Evolutionary conservation across 2,329 filamentous ascomycete genomes (phyloP).

Genomic region (Cercospora sesami): DNA sequence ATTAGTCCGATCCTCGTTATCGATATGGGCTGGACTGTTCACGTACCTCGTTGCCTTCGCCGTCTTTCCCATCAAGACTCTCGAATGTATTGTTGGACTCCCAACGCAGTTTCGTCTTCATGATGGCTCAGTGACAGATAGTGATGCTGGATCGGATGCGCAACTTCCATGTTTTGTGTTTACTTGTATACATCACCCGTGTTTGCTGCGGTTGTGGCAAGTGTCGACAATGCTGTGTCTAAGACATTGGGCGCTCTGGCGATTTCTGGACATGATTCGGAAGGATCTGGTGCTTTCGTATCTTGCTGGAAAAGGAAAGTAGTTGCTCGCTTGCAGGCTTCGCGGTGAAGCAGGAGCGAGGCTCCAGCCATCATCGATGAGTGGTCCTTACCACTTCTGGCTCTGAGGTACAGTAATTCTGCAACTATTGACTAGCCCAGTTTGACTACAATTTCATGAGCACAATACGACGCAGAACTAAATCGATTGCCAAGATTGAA

Average conservation of each 20-base stretch:
- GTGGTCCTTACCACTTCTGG: too few relatives aligned
- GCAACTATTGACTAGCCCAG: too few relatives aligned
- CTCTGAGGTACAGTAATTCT: too few relatives aligned
- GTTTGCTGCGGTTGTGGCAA: not conserved
- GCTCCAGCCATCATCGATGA: not conserved
- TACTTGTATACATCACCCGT: not conserved
- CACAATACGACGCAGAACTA: too few relatives aligned
- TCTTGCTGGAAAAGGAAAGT: not conserved
- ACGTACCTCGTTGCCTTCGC: not conserved
- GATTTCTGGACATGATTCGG: not conserved
- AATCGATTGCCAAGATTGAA: too few relatives aligned
- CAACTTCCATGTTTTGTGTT: not conserved
- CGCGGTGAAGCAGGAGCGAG: not conserved
- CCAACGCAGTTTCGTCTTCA: not conserved
- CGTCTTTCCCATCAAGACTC: not conserved
- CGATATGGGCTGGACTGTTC: too few relatives aligned
- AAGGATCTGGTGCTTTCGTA: not conserved
- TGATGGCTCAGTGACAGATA: not conserved
- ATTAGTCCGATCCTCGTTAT: too few relatives aligned
- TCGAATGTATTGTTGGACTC: not conserved
- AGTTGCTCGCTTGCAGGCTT: not conserved
- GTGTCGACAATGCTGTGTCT: not conserved
- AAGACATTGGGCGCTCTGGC: not conserved
- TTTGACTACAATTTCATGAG: too few relatives aligned
- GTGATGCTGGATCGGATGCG: not conserved